Evolutionary conservation across 1,284 basidiomycete genomes (phyloP).

Genomic region (Hymenochaete sp.): DNA sequence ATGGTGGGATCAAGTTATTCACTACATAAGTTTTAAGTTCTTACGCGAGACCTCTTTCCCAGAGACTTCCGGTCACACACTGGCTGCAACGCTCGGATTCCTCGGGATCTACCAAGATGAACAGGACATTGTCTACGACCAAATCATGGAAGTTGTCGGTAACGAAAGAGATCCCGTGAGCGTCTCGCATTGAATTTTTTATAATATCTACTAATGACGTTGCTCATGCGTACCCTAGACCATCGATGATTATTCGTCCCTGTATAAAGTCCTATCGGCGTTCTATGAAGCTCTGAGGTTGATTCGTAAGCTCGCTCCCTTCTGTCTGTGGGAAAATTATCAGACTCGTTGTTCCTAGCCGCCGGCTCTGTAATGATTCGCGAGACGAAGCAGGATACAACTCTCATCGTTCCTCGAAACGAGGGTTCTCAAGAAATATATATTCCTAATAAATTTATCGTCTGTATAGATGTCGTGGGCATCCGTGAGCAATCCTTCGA

Average conservation of each 20-base stretch:
- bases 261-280: constrained; percentile 37
- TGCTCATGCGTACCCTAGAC: constrained; percentile 23
- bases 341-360: constrained; percentile 12
- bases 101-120: constrained; percentile 36
- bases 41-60: too few species aligned
- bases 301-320: constrained; percentile 32
- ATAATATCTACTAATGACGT: neutral
- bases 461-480: constrained; percentile 42
- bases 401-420: constrained; percentile 12
- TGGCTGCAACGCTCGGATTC: constrained; percentile 40
- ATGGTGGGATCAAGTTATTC: constrained; percentile 30
- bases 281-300: constrained; percentile 40
- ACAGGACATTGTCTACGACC: constrained; percentile 39
- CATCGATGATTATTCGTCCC: constrained; percentile 34
- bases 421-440: constrained; percentile 14
- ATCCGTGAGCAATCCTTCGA: constrained; percentile 33
- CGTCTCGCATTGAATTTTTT: constrained; percentile 2
- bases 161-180: constrained; percentile 34
- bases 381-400: constrained; percentile 16
- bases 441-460: constrained; percentile 26
- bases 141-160: constrained; percentile 36
- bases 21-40: neutral
- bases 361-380: constrained; percentile 18
- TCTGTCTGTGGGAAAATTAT: constrained; percentile 3
- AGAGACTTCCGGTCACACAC: constrained; percentile 45